Evolutionary conservation across 1,284 basidiomycete species (phyloP).

Genomic region (Lentinus polychrous): DNA sequence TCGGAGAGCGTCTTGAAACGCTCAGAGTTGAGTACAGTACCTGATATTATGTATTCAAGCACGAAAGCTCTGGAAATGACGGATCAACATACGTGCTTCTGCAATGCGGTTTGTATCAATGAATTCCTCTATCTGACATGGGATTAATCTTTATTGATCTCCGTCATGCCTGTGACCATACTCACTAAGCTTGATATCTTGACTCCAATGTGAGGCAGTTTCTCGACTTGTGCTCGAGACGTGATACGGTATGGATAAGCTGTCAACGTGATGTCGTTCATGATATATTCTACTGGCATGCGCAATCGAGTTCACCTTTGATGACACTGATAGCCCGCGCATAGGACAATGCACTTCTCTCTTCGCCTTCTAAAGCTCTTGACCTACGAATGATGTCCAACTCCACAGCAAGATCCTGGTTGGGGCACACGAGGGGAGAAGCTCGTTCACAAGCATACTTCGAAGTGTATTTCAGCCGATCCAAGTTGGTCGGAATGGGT

Average conservation of each 20-base stretch:
- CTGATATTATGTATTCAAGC: conserved; percentile 26
- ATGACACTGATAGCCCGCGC: conserved; percentile 61
- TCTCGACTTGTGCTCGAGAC: conserved; percentile 37
- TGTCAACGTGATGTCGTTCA: conserved; percentile 19
- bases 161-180: background rate
- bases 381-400: conserved; percentile 53
- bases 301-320: conserved; percentile 41
- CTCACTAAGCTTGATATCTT: conserved; percentile 55
- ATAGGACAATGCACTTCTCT: conserved; percentile 60
- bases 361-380: conserved; percentile 57
- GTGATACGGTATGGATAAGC: conserved; percentile 58
- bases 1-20: conserved; percentile 49
- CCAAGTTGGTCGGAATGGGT: conserved; percentile 17
- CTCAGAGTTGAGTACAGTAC: conserved; percentile 36
- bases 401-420: conserved; percentile 50
- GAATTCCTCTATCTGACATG: conserved; percentile 54
- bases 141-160: background rate
- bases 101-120: conserved; percentile 44
- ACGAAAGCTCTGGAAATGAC: background rate
- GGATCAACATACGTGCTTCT: conserved; percentile 46
- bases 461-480: conserved; percentile 30
- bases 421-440: conserved; percentile 58
- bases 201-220: conserved; percentile 52
- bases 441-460: conserved; percentile 54
- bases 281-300: background rate